Percentiles rank a stretch among this genome's conserved stretches.
Conservation (phyloP, 1,284 basidiomycete species). For the Pseudomicrostroma phylloplanum region DNA sequence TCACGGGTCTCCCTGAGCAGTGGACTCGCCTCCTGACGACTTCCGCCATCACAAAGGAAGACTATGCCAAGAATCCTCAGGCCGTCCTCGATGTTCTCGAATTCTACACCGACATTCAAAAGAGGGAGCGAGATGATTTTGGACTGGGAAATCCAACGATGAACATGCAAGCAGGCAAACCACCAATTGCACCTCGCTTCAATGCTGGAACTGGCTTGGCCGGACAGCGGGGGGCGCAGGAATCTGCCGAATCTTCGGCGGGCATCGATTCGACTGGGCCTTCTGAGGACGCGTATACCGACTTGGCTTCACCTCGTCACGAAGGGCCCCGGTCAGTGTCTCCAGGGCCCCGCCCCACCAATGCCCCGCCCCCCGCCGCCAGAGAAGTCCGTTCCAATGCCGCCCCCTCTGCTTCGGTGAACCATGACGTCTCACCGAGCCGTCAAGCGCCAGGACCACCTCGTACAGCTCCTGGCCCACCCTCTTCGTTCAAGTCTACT, state of each 20-base stretch:
- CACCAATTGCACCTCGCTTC: constrained; percentile 20
- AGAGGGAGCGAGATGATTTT: constrained; percentile 71
- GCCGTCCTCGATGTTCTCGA: constrained; percentile 95
- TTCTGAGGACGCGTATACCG: not conserved
- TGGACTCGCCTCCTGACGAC: constrained; percentile 93
- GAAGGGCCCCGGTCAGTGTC: not conserved
- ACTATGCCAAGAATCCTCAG: constrained; percentile 92
- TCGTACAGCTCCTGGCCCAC: constrained; percentile 8
- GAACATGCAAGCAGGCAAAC: constrained; percentile 43
- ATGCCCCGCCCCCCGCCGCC: constrained; percentile 14
- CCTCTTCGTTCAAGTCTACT: not conserved
- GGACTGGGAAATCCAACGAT: constrained; percentile 48
- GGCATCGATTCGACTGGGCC: not conserved
- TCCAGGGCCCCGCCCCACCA: constrained; percentile 10
- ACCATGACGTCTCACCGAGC: constrained; percentile 29
- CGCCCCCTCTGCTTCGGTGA: not conserved
- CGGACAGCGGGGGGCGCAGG: constrained; percentile 13
- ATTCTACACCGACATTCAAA: constrained; percentile 96
- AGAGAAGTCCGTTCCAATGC: not conserved
- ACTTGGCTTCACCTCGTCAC: not conserved
- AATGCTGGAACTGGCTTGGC: constrained; percentile 33
- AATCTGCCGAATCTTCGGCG: not conserved
- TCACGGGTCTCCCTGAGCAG: constrained; percentile 92
- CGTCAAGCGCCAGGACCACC: constrained; percentile 42
- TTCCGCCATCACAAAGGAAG: constrained; percentile 93